A percentile compares a stretch with the other conserved stretches of the same genome.
Conservation (phyloP, 768 basidiomycete genomes). For the Pleurotus sapidus region DNA sequence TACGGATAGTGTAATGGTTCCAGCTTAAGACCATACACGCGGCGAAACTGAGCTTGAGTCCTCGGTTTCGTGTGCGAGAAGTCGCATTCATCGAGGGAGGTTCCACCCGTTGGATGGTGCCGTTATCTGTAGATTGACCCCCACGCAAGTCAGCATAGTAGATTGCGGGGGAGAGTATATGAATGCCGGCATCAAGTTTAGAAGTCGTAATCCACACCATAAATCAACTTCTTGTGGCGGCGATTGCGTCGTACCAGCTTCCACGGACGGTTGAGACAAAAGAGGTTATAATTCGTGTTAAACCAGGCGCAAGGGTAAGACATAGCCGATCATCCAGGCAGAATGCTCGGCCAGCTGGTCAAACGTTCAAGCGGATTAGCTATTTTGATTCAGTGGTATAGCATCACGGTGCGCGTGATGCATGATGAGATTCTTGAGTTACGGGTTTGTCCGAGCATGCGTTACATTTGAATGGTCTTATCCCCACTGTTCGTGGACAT, state of each 20-base stretch:
- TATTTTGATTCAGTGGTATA: no score
- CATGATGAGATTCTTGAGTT: background rate
- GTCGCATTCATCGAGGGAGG: background rate
- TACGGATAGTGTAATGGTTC: no score
- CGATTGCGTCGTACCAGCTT: background rate
- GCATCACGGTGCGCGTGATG: no score
- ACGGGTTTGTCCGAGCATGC: background rate
- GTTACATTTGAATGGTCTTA: background rate
- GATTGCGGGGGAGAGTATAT: slow-evolving; percentile 6
- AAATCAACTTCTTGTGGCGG: background rate
- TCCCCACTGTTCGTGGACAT: slow-evolving; percentile 5
- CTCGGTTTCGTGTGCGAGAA: no score
- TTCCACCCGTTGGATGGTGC: background rate
- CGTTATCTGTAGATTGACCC: background rate
- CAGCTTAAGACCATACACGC: no score
- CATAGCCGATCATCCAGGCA: background rate
- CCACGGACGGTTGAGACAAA: background rate
- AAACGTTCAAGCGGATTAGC: background rate
- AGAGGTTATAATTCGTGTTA: background rate
- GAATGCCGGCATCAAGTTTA: slow-evolving; percentile 1
- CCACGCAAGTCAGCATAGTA: background rate
- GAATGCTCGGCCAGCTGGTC: background rate
- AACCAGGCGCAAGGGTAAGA: background rate
- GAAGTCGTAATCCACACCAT: background rate
- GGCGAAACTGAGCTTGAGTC: no score